Percentiles rank a stretch among this genome's conserved stretches.
Conservation (phyloP, 2,329 filamentous ascomycete genomes). For the Didymella lethalis region DNA sequence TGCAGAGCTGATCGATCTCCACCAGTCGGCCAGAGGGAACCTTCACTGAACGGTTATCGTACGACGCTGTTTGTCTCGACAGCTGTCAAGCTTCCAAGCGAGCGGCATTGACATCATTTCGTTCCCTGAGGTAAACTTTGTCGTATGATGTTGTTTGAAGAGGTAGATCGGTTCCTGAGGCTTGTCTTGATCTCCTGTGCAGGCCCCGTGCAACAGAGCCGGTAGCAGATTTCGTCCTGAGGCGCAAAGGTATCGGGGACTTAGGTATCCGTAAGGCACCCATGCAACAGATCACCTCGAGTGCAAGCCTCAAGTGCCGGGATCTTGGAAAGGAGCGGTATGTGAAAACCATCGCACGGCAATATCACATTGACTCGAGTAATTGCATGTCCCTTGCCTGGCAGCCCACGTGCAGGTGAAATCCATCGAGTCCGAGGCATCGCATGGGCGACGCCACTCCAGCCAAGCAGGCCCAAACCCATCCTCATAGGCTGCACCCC, state of each 20-base stretch:
- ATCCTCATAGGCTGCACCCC: conserved; percentile 28
- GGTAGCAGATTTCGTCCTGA: conserved; percentile 31
- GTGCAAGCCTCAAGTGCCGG: conserved; percentile 10
- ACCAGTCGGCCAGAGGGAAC: conserved; percentile 20
- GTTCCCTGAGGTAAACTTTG: conserved; percentile 45
- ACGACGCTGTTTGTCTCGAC: conserved; percentile 45
- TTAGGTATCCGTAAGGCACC: conserved; percentile 45
- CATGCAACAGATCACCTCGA: conserved; percentile 20
- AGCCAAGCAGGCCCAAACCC: conserved; percentile 24
- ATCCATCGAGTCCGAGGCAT: conserved; percentile 18
- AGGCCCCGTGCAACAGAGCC: conserved; percentile 14
- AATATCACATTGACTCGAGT: conserved; percentile 12
- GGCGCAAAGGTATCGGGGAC: conserved; percentile 41
- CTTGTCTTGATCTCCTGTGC: conserved; percentile 22
- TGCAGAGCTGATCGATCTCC: conserved; percentile 5
- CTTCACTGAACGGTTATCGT: conserved; percentile 42
- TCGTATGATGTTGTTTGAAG: conserved; percentile 50
- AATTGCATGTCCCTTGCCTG: conserved; percentile 18
- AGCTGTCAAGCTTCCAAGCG: conserved; percentile 27
- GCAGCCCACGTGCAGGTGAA: conserved; percentile 31
- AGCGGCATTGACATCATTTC: conserved; percentile 29
- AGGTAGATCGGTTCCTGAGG: conserved; percentile 20
- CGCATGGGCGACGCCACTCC: conserved; percentile 22
- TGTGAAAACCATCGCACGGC: conserved; percentile 15
- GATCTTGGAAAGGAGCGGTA: conserved; percentile 21